A percentile compares a stretch with the other conserved stretches of the same genome.
Conservation (phyloP, 768 basidiomycete species). For the Boletellus ananiceps region DNA sequence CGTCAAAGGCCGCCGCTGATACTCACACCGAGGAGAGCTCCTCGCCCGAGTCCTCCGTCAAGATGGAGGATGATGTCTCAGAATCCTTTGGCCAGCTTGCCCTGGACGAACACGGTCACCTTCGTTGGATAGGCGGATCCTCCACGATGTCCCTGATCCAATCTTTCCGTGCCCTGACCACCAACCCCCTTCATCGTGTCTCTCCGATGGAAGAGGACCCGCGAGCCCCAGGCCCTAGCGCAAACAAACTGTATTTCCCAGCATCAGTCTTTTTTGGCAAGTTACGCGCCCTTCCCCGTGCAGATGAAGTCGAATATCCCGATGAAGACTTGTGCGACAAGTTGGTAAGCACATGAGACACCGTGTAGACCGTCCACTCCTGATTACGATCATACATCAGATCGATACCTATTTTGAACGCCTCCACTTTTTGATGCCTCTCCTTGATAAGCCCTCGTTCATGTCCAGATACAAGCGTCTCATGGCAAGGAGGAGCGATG, state of each 20-base stretch:
- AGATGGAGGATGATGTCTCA: conserved; percentile 64
- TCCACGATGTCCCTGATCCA: conserved; percentile 91
- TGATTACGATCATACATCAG: conserved; percentile 38
- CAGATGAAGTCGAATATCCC: conserved; percentile 86
- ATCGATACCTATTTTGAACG: conserved; percentile 84
- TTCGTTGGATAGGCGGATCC: conserved; percentile 90
- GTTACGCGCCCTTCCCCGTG: conserved; percentile 72
- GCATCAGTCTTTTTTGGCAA: conserved; percentile 85
- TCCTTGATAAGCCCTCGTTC: conserved; percentile 84
- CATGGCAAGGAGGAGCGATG: conserved; percentile 66
- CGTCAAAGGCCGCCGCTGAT: conserved; percentile 35
- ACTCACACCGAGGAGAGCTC: conserved; percentile 31
- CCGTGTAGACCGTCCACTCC: conserved; percentile 12
- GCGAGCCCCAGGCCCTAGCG: conserved; percentile 69
- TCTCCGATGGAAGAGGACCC: conserved; percentile 86
- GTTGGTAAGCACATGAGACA: conserved; percentile 49
- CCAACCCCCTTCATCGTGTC: conserved; percentile 68
- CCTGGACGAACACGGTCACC: conserved; percentile 83
- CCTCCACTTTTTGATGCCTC: conserved; percentile 84
- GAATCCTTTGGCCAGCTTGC: conserved; percentile 87
- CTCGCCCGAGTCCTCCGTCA: conserved; percentile 32
- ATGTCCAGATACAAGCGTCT: conserved; percentile 62
- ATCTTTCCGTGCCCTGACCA: conserved; percentile 74
- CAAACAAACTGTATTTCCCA: conserved; percentile 85
- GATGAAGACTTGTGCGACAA: conserved; percentile 83